Conservation (phyloP, 768 basidiomycete species). For the Boletus rufocinnamomeus region DNA sequence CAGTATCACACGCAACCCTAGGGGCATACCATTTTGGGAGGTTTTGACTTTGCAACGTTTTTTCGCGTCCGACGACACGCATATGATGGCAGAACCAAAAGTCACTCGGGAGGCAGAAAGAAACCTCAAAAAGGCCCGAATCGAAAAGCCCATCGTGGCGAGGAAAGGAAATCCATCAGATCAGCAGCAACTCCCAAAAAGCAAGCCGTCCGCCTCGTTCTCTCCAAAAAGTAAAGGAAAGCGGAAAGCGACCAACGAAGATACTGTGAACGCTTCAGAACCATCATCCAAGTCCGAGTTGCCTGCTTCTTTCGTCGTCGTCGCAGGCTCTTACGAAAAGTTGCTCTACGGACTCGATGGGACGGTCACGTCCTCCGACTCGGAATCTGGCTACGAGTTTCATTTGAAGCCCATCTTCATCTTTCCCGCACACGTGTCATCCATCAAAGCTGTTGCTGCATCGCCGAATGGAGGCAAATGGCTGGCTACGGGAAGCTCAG, state of each 20-base stretch:
- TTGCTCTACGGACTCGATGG: slow-evolving; percentile 89
- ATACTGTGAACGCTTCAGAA: background rate
- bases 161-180: slow-evolving; percentile 2
- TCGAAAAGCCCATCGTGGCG: slow-evolving; percentile 16
- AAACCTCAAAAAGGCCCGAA: slow-evolving; percentile 26
- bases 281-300: slow-evolving; percentile 25
- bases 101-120: slow-evolving; percentile 23
- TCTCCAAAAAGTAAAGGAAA: slow-evolving; percentile 36
- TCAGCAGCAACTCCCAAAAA: slow-evolving; percentile 2
- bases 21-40: slow-evolving; percentile 10
- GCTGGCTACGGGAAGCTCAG: slow-evolving; percentile 94
- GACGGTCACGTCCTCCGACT: slow-evolving; percentile 40
- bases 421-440: slow-evolving; percentile 95
- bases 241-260: slow-evolving; percentile 9
- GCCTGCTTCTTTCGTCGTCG: slow-evolving; percentile 74
- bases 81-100: slow-evolving; percentile 23
- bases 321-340: slow-evolving; percentile 96
- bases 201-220: slow-evolving; percentile 5
- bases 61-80: background rate
- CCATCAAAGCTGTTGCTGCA: slow-evolving; percentile 86
- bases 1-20: no score
- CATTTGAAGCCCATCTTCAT: slow-evolving; percentile 82
- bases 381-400: slow-evolving; percentile 37
- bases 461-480: slow-evolving; percentile 92
- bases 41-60: background rate